A percentile compares a stretch with the other conserved stretches of the same genome.
Conservation (phyloP, 352 stramenopile species). For the Phytophthora macrochlamydospora region DNA sequence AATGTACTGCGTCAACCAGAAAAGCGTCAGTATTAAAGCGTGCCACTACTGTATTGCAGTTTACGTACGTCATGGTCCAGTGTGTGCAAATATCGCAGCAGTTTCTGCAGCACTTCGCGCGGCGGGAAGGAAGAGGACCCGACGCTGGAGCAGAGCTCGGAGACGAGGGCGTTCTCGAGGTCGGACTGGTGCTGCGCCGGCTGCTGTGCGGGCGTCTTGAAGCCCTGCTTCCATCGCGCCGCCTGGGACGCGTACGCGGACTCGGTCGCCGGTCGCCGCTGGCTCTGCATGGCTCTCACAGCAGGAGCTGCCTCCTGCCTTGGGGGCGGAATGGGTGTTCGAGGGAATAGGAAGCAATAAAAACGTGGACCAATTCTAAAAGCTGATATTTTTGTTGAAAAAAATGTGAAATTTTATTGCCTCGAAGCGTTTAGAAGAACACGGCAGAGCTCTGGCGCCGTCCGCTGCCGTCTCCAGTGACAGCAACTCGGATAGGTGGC, state of each 20-base stretch:
- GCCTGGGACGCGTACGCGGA: constrained; percentile 80
- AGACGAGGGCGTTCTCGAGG: constrained; percentile 72
- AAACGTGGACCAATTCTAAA: no score
- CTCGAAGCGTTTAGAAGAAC: not conserved
- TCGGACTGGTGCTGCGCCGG: constrained; percentile 42
- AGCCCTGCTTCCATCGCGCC: constrained; percentile 78
- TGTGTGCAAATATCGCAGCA: constrained; percentile 72
- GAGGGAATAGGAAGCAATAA: not conserved
- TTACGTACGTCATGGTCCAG: constrained; percentile 68
- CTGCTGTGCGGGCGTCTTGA: constrained; percentile 35
- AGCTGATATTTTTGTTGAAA: no score
- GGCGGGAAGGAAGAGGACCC: constrained; percentile 85
- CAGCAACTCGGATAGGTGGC: constrained; percentile 12
- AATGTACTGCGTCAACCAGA: constrained; percentile 52
- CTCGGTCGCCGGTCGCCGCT: constrained; percentile 35
- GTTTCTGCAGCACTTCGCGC: constrained; percentile 77
- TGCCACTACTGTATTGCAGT: constrained; percentile 8
- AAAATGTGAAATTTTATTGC: no score
- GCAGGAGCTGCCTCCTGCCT: not conserved
- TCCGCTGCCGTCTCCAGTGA: not conserved
- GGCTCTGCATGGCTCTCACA: constrained; percentile 29
- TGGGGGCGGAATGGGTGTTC: not conserved
- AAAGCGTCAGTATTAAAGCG: not conserved
- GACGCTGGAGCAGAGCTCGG: constrained; percentile 77
- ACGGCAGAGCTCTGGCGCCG: not conserved